Percentiles rank a stretch among this genome's conserved stretches.
These are phyloP conservation scores for Conticribra guillardii DNA, from an alignment of 108 stramenopile species.

Conservation along the genomic window DNA sequence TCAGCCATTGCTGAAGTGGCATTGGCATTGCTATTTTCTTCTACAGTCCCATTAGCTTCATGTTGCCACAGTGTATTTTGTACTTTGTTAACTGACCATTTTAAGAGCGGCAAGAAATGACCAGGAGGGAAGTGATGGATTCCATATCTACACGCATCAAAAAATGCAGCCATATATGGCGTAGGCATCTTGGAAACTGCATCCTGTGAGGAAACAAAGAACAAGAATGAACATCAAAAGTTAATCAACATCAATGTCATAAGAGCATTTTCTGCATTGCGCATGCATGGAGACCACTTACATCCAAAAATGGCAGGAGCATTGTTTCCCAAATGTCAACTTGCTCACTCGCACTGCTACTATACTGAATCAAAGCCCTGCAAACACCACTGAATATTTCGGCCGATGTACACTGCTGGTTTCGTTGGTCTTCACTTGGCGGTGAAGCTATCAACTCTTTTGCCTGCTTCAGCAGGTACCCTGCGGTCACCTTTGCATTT, in stretches of 20 bases:
- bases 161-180: conserved; percentile 66
- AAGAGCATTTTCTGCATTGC: too few relatives aligned
- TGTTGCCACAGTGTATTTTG: conserved; percentile 80
- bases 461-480: conserved; percentile 57
- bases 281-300: too few relatives aligned
- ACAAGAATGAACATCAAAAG: too few relatives aligned
- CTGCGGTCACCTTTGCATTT: conserved; percentile 45
- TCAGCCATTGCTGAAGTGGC: conserved; percentile 49
- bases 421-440: conserved; percentile 90
- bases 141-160: conserved; percentile 74
- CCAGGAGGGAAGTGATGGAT: conserved; percentile 73
- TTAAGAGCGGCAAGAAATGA: conserved; percentile 60
- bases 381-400: conserved; percentile 87
- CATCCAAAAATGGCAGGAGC: conserved; percentile 80
- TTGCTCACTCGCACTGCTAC: conserved; percentile 20
- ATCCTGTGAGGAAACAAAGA: too few relatives aligned
- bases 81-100: conserved; percentile 68
- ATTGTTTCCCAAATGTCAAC: conserved; percentile 58
- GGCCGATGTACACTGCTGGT: conserved; percentile 80
- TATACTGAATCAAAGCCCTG: conserved; percentile 56
- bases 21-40: conserved; percentile 29
- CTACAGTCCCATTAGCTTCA: conserved; percentile 25
- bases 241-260: too few relatives aligned
- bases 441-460: conserved; percentile 76
- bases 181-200: conserved; percentile 80